Base-by-base conservation (phyloP, 129 eudicot species). In the Arctium minus region DNA sequence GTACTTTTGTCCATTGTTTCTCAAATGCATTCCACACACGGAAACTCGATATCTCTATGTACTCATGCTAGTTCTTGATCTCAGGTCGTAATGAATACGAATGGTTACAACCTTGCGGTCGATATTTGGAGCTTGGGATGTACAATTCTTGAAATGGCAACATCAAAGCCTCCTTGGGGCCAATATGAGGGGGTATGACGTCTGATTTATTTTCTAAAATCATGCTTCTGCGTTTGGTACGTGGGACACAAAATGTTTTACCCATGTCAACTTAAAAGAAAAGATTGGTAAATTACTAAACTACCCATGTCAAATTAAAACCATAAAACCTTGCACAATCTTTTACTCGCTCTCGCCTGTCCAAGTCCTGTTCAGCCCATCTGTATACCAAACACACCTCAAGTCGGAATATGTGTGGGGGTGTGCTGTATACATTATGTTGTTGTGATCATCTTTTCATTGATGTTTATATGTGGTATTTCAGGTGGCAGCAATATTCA, bases 61-160 rank as follows among this genome's bases (percentile, higher is more conserved):
- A 5, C 81, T 86, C 53, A 38, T 81, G 42, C 46, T 31, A 30
- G n/a, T 80, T 70, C 36, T 60, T 82, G 15, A 36, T 73, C 50
- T 56, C 86, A 94, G 98, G 98, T 94, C 33, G 98, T 94, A 8
- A 94, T 92, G 97, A 91, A 92, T 82, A 87, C 92, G 82, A 94
- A 87, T 81, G 97, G 98, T 9, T 91, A 92, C 89, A 86, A 89
- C 85, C 97, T 94, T 80, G 90, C 96, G 46, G 98, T 94, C 9
- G 98, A 94, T 87, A 94, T 94, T 48, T 94, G 98, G 98, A 94
- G 98, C 88, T 89, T 94, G 85, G 98, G 98, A 72, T 94, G 98
- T 82, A 94, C 98, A 56, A 69, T 94, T 88, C 89, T 94, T 79
- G 98, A 94, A 86, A 94, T 94, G 98, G 98, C 98, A 31, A 88